phyloP scores from a whole-genome alignment of 371 early-diverging fungal species.

The Mucor indicus region DNA sequence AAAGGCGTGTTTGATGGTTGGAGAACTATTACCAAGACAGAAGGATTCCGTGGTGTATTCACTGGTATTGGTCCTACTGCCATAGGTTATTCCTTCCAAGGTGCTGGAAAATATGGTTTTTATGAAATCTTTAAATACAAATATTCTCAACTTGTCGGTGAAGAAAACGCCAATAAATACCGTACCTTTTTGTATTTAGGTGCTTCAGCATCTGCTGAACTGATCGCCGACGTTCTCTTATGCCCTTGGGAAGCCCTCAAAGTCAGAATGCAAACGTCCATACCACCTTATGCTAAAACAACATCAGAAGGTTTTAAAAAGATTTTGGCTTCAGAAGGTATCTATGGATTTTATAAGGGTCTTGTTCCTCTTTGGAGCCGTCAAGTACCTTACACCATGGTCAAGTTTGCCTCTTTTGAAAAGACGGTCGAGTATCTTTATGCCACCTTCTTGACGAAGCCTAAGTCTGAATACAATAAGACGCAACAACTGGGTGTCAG shows the following conservation, averaged over 20 bases:
- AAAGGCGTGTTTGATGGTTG: constrained; percentile 68
- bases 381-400: constrained; percentile 94
- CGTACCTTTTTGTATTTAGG: constrained; percentile 75
- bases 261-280: constrained; percentile 76
- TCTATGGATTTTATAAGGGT: constrained; percentile 72
- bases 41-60: constrained; percentile 72
- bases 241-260: constrained; percentile 85
- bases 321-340: constrained; percentile 60
- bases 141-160: constrained; percentile 64
- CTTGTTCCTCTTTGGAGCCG: constrained; percentile 78
- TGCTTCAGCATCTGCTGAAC: constrained; percentile 84
- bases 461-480: constrained; percentile 75
- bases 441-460: constrained; percentile 64
- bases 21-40: constrained; percentile 57
- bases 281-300: constrained; percentile 65
- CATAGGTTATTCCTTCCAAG: constrained; percentile 87
- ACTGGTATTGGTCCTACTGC: constrained; percentile 82
- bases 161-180: constrained; percentile 73
- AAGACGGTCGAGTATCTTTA: constrained; percentile 74
- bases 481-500: constrained; percentile 75
- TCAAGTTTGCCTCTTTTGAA: constrained; percentile 92
- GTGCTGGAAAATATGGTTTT: constrained; percentile 85
- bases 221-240: constrained; percentile 82
- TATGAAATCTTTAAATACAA: constrained; percentile 83
- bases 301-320: constrained; percentile 65